Evolutionary conservation across 2,329 filamentous ascomycete species (phyloP), one percentile per base, ranked within the genome.

Genomic region (Zymoseptoria crescenta): DNA sequence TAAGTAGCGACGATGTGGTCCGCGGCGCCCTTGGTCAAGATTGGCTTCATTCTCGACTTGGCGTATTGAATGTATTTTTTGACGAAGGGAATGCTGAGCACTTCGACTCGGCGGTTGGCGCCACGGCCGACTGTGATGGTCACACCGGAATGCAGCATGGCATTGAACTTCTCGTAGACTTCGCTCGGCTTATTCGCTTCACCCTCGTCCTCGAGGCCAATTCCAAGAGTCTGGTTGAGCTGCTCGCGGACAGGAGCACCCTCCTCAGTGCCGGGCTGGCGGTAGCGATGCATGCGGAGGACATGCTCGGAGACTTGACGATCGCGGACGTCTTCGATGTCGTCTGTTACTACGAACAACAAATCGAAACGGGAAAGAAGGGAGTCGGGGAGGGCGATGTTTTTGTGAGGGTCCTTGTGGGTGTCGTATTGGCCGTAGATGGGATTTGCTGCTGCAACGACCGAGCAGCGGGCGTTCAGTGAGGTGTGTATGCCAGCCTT

Each of bases 41-140:
- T 80, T 0, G 94, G 94, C 81, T 91, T 95, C 70, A 96, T 83
- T 71, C 94, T 82, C 41, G 84, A 88, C 79, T 99, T 99, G 64
- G 94, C 91, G 74, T 99, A 99, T 72, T 99, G 94, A 52, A 99
- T 95, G 74, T 96, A 99, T 77, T 99, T 99, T 79, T 99, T 99
- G 80, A 99, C 91, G 76, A 99, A 99, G 0, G 92, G 89, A 61
- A 99, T 96, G 76, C 89, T 96, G 56, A 99, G 80, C 13, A 99
- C 89, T 73, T 96, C 91, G 4, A 89, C 84, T 64, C 88, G 87
- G 74, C 89, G 88, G 67, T 84, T 85, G 27, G 87, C 78, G 9
- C 89, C 89, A 48, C 90, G 84, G 8, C 88, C 88, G 10, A 86
- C 81, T 3, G 87, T 90, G 16, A 90, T 76, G 6, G 86, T 90